phyloP scores from a whole-genome alignment of 1,284 basidiomycete species.

The Moesziomyces sp. region DNA sequence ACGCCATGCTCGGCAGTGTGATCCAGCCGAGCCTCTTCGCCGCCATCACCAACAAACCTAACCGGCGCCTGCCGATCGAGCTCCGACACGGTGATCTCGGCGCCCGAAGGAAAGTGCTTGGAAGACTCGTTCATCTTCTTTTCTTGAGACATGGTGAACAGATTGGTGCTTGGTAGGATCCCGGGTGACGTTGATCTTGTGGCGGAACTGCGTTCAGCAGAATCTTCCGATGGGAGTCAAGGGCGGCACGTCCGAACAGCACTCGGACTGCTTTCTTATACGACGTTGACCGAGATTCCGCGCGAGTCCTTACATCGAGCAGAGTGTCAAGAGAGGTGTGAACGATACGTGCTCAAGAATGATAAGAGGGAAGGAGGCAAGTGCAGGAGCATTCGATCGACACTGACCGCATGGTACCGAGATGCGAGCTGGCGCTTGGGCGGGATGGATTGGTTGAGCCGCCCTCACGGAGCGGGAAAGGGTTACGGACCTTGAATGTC shows the following conservation, averaged over 20 bases:
- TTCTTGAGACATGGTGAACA: constrained; percentile 3
- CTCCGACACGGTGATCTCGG: constrained; percentile 12
- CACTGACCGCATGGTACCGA: neutral
- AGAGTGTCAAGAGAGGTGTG: no score
- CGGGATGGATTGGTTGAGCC: neutral
- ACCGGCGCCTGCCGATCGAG: constrained; percentile 12
- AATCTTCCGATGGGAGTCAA: neutral
- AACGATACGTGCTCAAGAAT: neutral
- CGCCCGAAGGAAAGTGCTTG: constrained; percentile 1
- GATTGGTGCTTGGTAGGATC: neutral
- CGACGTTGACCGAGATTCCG: neutral
- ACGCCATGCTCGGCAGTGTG: neutral
- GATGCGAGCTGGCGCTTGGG: neutral
- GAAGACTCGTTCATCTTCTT: constrained; percentile 5
- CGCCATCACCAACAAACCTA: constrained; percentile 1
- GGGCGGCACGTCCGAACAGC: neutral
- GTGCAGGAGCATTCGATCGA: neutral
- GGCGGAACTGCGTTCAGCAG: neutral
- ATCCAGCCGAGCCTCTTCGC: neutral
- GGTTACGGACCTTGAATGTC: neutral
- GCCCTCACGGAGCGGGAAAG: neutral
- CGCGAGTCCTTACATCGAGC: neutral
- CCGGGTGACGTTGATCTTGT: neutral
- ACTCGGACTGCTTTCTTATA: constrained; percentile 1
- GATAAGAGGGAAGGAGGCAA: neutral